These are phyloP conservation scores for Artemisia argyi DNA, from an alignment of 129 eudicot species.

Conservation along the genomic window DNA sequence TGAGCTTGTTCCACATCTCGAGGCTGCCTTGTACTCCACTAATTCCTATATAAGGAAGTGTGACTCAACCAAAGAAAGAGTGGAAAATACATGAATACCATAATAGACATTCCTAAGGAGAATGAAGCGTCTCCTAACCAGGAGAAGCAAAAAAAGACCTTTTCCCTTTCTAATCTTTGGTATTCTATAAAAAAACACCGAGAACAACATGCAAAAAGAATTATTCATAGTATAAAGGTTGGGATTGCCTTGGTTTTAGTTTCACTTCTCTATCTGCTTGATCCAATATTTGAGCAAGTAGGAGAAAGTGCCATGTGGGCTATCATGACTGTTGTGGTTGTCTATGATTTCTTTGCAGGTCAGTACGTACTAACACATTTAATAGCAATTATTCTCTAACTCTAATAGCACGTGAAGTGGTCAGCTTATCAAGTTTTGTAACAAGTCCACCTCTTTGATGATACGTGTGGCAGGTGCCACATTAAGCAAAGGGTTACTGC, in stretches of 20 bases:
- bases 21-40: conserved; percentile 28
- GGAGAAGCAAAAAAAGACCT: conserved; percentile 36
- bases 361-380: background rate
- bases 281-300: conserved; percentile 65
- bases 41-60: conserved; percentile 28
- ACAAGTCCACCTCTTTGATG: conserved; percentile 11
- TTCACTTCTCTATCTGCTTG: conserved; percentile 68
- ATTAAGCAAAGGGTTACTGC: conserved; percentile 73
- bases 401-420: background rate
- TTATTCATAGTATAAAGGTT: conserved; percentile 66
- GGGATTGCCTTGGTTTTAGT: conserved; percentile 73
- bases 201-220: conserved; percentile 30
- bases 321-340: conserved; percentile 86
- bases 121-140: conserved; percentile 32
- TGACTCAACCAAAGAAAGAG: conserved; percentile 26
- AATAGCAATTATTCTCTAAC: background rate
- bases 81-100: conserved; percentile 43
- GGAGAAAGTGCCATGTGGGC: conserved; percentile 94
- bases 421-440: background rate
- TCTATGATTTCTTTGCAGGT: conserved; percentile 84
- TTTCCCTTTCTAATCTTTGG: conserved; percentile 27
- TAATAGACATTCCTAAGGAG: conserved; percentile 42
- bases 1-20: conserved; percentile 19
- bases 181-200: conserved; percentile 30
- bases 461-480: conserved; percentile 66